Percentiles rank a stretch among this genome's conserved stretches.
phyloP scores from a whole-genome alignment of 208 protist species.

The Porcisia deanei region DNA sequence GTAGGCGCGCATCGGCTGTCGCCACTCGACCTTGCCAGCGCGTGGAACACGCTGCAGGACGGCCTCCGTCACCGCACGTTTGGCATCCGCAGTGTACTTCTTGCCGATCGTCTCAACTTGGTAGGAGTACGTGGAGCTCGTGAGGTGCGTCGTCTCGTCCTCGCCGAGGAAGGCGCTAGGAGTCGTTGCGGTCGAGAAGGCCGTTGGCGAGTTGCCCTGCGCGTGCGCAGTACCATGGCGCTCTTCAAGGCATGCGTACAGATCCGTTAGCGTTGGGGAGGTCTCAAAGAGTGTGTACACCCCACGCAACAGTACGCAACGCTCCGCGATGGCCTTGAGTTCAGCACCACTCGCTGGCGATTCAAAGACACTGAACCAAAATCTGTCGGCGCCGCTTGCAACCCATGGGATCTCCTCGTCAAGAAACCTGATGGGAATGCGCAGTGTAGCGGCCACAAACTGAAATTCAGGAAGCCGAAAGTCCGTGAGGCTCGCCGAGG shows the following conservation, averaged over 20 bases:
- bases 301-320: constrained; percentile 51
- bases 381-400: constrained; percentile 17
- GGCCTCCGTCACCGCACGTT: constrained; percentile 42
- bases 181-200: background rate
- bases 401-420: constrained; percentile 34
- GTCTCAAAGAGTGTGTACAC: constrained; percentile 57
- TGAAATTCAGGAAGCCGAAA: constrained; percentile 67
- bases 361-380: constrained; percentile 50
- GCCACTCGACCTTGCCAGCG: constrained; percentile 27
- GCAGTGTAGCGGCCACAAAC: constrained; percentile 40
- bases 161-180: constrained; percentile 31
- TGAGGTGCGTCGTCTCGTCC: constrained; percentile 25
- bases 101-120: constrained; percentile 76
- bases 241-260: constrained; percentile 32
- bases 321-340: constrained; percentile 32
- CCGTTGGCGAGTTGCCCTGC: background rate
- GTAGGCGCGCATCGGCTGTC: constrained; percentile 32
- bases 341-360: constrained; percentile 12
- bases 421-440: constrained; percentile 34
- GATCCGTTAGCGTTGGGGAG: constrained; percentile 42
- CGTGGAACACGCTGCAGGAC: constrained; percentile 27
- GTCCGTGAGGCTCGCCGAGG: constrained; percentile 43
- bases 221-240: constrained; percentile 2
- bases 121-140: constrained; percentile 43
- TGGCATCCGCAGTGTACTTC: constrained; percentile 56